phyloP scores from a whole-genome alignment of 139 green algal genomes.

The Pleodorina starrii region DNA sequence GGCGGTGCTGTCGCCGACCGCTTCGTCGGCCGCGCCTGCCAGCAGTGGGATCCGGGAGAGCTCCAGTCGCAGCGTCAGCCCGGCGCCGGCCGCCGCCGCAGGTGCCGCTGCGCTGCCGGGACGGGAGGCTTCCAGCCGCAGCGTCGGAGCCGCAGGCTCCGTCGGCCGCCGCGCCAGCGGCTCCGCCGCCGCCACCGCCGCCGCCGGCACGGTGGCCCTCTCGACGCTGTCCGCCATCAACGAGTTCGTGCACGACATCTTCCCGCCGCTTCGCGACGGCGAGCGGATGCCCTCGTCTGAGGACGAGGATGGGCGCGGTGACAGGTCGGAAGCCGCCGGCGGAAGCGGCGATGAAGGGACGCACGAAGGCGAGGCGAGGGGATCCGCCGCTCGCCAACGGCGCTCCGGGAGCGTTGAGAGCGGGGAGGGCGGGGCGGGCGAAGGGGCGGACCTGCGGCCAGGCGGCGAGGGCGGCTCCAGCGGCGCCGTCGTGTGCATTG shows the following conservation, averaged over 20 bases:
- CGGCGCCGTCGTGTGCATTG: too few relatives aligned
- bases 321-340: too few relatives aligned
- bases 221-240: slow-evolving; percentile 77
- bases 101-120: slow-evolving; percentile 35
- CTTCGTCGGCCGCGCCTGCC: background rate
- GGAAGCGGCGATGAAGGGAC: too few relatives aligned
- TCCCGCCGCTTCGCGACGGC: slow-evolving; percentile 68
- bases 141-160: background rate
- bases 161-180: slow-evolving; percentile 12
- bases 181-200: slow-evolving; percentile 42
- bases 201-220: slow-evolving; percentile 38
- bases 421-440: too few relatives aligned
- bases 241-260: slow-evolving; percentile 81
- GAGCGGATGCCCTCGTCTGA: background rate
- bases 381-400: too few relatives aligned
- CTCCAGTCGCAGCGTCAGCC: background rate
- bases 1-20: background rate
- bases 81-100: background rate
- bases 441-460: too few relatives aligned
- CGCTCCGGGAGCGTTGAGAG: too few relatives aligned
- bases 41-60: background rate
- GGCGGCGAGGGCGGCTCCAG: too few relatives aligned
- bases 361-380: too few relatives aligned
- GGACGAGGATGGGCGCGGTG: background rate
- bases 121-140: background rate